Evolutionary conservation across 805 yeast genomes (phyloP).

Genomic region (Kazachstania kunashirensis): DNA sequence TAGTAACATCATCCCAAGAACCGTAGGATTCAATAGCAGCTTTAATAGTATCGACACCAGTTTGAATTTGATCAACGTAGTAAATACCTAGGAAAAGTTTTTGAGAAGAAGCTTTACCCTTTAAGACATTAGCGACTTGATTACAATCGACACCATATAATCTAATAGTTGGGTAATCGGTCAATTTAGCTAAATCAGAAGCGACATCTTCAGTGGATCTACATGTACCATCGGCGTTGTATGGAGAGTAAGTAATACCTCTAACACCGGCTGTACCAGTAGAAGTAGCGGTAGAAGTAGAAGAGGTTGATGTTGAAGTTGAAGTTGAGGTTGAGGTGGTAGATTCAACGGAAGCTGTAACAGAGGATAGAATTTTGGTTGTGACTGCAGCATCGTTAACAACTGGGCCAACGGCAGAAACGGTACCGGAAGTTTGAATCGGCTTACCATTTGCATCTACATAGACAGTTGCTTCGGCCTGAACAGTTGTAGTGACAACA

Average conservation of each 20-base stretch:
- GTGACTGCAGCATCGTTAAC: too few species aligned
- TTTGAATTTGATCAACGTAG: conserved; percentile 44
- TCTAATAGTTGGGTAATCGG: conserved; percentile 54
- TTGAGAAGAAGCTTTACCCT: conserved; percentile 53
- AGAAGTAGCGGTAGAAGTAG: conserved; percentile 26
- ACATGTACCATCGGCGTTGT: conserved; percentile 59
- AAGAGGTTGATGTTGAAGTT: conserved; percentile 27
- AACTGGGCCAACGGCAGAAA: conserved; percentile 8
- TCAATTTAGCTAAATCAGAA: conserved; percentile 45
- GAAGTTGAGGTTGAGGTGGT: conserved; percentile 25
- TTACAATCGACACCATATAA: conserved; percentile 80
- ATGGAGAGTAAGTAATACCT: conserved; percentile 81
- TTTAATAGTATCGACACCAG: conserved; percentile 47
- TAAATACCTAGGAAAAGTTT: conserved; percentile 69
- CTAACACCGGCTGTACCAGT: conserved; percentile 40
- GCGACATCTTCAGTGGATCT: conserved; percentile 51
- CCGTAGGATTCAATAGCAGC: conserved; percentile 54
- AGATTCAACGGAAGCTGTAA: conserved; percentile 22
- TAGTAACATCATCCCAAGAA: conserved; percentile 68
- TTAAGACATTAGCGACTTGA: conserved; percentile 66
- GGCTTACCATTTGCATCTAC: conserved; percentile 16
- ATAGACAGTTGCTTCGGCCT: conserved; percentile 33
- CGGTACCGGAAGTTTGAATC: conserved; percentile 11
- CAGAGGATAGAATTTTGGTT: too few species aligned
- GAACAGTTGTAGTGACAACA: conserved; percentile 42